Percentiles rank a stretch among this genome's conserved stretches.
Conservation (phyloP, 2,329 filamentous ascomycete genomes). For the Exserohilum turcica region DNA sequence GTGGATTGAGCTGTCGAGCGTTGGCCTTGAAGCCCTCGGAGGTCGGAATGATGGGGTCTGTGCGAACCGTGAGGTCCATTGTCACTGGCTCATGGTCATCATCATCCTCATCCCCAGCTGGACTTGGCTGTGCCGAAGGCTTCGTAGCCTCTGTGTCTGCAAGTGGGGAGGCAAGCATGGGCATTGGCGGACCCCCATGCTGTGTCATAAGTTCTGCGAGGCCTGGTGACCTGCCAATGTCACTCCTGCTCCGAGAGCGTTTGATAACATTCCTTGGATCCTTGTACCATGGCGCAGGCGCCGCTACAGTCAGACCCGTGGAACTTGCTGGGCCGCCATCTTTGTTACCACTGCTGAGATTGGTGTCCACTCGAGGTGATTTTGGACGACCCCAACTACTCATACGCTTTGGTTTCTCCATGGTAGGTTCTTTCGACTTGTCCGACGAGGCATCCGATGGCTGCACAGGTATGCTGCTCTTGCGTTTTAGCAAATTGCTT, state of each 20-base stretch:
- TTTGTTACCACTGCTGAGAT: slow-evolving; percentile 52
- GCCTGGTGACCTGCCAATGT: slow-evolving; percentile 54
- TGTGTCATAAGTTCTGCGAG: slow-evolving; percentile 61
- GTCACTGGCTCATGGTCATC: slow-evolving; percentile 62
- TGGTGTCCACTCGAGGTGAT: slow-evolving; percentile 49
- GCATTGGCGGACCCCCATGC: slow-evolving; percentile 64
- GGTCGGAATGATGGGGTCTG: slow-evolving; percentile 73
- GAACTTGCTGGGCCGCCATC: slow-evolving; percentile 60
- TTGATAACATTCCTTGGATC: slow-evolving; percentile 53
- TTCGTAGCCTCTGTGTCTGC: slow-evolving; percentile 46
- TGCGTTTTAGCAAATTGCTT: slow-evolving; percentile 57
- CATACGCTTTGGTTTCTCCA: slow-evolving; percentile 47
- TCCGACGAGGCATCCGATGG: slow-evolving; percentile 30
- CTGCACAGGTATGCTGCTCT: slow-evolving; percentile 45
- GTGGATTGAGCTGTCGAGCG: slow-evolving; percentile 74
- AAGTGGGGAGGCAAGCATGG: slow-evolving; percentile 57
- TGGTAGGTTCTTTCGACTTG: slow-evolving; percentile 38
- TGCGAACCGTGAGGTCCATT: slow-evolving; percentile 65
- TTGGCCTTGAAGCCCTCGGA: slow-evolving; percentile 77
- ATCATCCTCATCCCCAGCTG: slow-evolving; percentile 48
- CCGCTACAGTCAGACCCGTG: slow-evolving; percentile 41
- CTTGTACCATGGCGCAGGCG: slow-evolving; percentile 44
- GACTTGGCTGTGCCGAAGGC: slow-evolving; percentile 38
- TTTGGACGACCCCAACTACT: slow-evolving; percentile 51
- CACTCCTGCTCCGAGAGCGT: slow-evolving; percentile 63